Evolutionary conservation across 2,329 filamentous ascomycete species (phyloP).

Genomic region (Penicillium sp.): DNA sequence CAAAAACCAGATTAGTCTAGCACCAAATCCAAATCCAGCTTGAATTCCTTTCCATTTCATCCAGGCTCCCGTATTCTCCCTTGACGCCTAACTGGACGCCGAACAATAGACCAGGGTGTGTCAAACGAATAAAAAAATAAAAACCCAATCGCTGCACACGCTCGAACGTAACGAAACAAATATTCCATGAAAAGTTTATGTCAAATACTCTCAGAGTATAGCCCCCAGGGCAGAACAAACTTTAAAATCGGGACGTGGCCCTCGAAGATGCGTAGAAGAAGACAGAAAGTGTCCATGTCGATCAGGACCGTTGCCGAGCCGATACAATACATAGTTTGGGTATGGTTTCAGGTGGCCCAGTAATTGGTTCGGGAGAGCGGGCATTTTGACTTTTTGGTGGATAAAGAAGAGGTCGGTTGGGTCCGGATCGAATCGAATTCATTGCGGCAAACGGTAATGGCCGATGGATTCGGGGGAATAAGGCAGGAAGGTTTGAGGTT

Average conservation of each 20-base stretch:
- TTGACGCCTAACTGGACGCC: not conserved
- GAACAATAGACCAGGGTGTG: not conserved
- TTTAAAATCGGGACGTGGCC: slow-evolving; percentile 13
- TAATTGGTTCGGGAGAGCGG: slow-evolving; percentile 12
- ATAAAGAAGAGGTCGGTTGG: slow-evolving; percentile 7
- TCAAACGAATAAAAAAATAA: not conserved
- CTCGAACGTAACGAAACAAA: slow-evolving; percentile 1
- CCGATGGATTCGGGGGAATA: not conserved
- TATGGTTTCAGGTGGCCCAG: slow-evolving; percentile 6
- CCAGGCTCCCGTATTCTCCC: not conserved
- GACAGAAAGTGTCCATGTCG: slow-evolving; percentile 10
- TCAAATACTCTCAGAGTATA: slow-evolving; percentile 11
- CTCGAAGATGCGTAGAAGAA: not conserved
- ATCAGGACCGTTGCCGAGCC: slow-evolving; percentile 16
- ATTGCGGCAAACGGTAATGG: not conserved
- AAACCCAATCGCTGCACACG: not conserved
- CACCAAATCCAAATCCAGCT: not conserved
- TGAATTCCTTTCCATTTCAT: not conserved
- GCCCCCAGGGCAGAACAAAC: slow-evolving; percentile 9
- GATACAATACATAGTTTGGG: slow-evolving; percentile 1
- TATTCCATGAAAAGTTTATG: not conserved
- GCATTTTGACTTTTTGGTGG: slow-evolving; percentile 2
- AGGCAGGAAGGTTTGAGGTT: not conserved
- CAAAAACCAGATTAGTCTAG: slow-evolving; percentile 6
- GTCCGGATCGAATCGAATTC: slow-evolving; percentile 17